Percentiles rank a stretch among this genome's conserved stretches.
Evolutionary conservation across 768 basidiomycete species (phyloP).

Genomic region (Boletus reticuloceps): DNA sequence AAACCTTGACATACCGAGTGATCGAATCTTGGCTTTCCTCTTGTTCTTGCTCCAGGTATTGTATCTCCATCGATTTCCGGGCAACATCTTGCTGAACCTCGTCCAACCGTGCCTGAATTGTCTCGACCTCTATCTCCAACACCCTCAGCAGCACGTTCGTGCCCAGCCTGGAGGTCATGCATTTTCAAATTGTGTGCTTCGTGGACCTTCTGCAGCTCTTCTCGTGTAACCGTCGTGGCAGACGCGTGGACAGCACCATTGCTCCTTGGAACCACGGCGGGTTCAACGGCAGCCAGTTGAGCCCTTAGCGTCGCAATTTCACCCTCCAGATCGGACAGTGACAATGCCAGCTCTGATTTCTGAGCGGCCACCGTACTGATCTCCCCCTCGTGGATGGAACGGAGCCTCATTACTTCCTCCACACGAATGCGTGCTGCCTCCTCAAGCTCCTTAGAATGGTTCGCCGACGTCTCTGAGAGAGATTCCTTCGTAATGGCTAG

Average conservation of each 20-base stretch:
- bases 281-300: conserved; percentile 44
- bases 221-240: conserved; percentile 56
- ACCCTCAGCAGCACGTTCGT: conserved; percentile 56
- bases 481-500: conserved; percentile 69
- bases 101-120: conserved; percentile 43
- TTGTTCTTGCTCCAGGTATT: conserved; percentile 74
- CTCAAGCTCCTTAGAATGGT: conserved; percentile 72
- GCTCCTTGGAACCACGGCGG: conserved; percentile 48
- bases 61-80: conserved; percentile 78
- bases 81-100: conserved; percentile 60
- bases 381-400: conserved; percentile 59
- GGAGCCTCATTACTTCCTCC: conserved; percentile 67
- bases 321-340: conserved; percentile 73
- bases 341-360: conserved; percentile 60
- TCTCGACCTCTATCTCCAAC: conserved; percentile 57
- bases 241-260: conserved; percentile 46
- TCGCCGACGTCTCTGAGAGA: conserved; percentile 64
- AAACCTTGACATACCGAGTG: conserved; percentile 70
- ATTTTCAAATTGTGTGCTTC: conserved; percentile 85
- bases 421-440: conserved; percentile 67
- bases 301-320: conserved; percentile 69
- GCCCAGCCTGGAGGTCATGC: conserved; percentile 66
- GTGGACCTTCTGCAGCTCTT: conserved; percentile 74
- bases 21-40: conserved; percentile 75
- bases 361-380: conserved; percentile 51